These are phyloP conservation scores for Arthroderma uncinatum DNA, from an alignment of 2,329 filamentous ascomycete species.

Conservation along the genomic window DNA sequence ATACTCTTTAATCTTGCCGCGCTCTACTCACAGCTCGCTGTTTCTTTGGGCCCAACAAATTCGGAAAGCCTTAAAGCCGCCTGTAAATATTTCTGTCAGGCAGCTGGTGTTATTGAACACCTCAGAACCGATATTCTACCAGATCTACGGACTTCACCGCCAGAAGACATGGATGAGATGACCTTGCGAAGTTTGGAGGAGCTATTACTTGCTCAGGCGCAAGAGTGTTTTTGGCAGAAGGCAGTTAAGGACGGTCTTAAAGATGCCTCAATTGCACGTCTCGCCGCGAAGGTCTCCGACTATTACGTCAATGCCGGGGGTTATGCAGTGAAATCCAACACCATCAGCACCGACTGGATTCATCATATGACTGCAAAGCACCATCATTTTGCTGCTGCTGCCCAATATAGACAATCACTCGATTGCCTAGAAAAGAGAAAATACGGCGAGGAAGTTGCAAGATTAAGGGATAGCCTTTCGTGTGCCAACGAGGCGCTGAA, in stretches of 20 bases:
- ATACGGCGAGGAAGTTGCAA: constrained; percentile 89
- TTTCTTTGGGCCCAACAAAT: constrained; percentile 63
- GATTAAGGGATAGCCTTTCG: constrained; percentile 66
- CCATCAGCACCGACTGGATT: constrained; percentile 89
- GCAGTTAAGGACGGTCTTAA: constrained; percentile 90
- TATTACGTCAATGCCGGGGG: constrained; percentile 78
- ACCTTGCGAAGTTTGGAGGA: constrained; percentile 75
- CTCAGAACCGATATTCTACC: constrained; percentile 67
- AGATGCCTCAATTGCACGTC: constrained; percentile 79
- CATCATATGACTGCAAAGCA: constrained; percentile 96
- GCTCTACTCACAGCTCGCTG: constrained; percentile 84
- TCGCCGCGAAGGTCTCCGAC: constrained; percentile 84
- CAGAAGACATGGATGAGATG: constrained; percentile 88
- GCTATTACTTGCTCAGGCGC: constrained; percentile 79
- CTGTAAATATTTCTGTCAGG: constrained; percentile 78
- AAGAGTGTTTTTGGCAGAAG: constrained; percentile 98
- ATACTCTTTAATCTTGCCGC: constrained; percentile 86
- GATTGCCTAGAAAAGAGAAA: constrained; percentile 87
- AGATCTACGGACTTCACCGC: constrained; percentile 70
- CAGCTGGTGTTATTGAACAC: constrained; percentile 72
- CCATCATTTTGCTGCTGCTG: constrained; percentile 90
- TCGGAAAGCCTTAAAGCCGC: constrained; percentile 77
- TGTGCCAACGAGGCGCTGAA: constrained; percentile 81
- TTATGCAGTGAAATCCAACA: constrained; percentile 75
- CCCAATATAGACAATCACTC: constrained; percentile 81